Evolutionary conservation across 495 filamentous ascomycete species (phyloP), one percentile per base, ranked within the genome.

Genomic region (Terfezia claveryi): DNA sequence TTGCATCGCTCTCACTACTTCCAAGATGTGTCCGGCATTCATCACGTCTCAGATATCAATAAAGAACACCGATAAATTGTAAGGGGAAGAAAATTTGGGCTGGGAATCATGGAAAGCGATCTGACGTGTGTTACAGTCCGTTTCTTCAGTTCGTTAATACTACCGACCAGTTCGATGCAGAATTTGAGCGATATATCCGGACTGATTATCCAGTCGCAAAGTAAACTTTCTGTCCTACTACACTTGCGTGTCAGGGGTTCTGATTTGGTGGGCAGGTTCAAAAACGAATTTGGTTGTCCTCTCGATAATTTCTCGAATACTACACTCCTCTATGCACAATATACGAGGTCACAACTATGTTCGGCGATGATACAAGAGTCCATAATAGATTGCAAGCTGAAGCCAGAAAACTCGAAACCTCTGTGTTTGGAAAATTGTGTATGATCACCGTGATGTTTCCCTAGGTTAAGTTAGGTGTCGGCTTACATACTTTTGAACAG

Each of bases 341-440:
- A 87, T 69, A 94, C 87, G 11, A 89, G 79, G 51, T 89, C 84
- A 61, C 79, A 87, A 66, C 76, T 99, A 59, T 99, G 92, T 76
- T 96, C 88, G 74, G 78, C 83, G 57, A 83, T 99, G 66, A 77
- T 99, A 54, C 92, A 96, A 68, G 87, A 86, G 64, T 99, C 92
- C 23, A 80, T 81, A 59, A 57, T 64, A n/a, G 67, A 73, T 38
- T 96, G 92, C 68, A 66, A 70, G 14, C 70, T 93, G 37, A 76
- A 80, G 1, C 64, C 69, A 7, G 67, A 72, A 50, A 68, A 82
- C 36, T 79, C 83, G 6, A 69, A 73, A 49, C 91, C 92, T 4
- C 72, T 96, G 36, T 99, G 92, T 70, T 89, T 89, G 36, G 81
- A 88, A 52, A 76, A 86, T 63, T 99, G 92, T 69, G 87, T 91